Base-by-base conservation (phyloP, 1,139 yeast species). In the Scheffersomyces quercinus region DNA sequence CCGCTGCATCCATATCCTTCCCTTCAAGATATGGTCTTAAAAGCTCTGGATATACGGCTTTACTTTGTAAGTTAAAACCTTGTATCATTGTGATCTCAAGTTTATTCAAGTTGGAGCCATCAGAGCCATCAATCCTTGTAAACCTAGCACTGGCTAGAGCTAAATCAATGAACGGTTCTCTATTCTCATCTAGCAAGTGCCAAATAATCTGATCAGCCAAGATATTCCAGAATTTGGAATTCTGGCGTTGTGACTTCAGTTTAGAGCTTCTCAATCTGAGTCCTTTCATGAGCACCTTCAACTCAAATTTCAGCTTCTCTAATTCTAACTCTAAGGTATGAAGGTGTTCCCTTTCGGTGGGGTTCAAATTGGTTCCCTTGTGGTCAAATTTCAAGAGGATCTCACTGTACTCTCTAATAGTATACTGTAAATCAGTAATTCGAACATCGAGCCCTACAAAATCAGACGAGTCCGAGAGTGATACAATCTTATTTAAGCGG, bases 121-220 rank as follows among this genome's bases (percentile, higher is more conserved):
- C 79, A 15, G 71, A 63, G 3, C 74, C 62, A 51, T 84, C 89
- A 0, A 81, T 66, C 34, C 85, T 72, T 40, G 78, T 79, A 62
- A 82, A 89, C 31, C 71, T 70, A 3, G 88, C 79, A 35, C 77
- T 75, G 1, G 86, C 84, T 29, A 91, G 59, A 0, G 86, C 85
- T 48, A 90, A 72, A 60, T 87, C 95, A 46, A 88, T 63, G 54
- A 90, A 82, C 13, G 95, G 93, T 34, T 67, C 64, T 26, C 87
- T 67, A 5, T 75, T 61, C 10, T 80, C 81, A 42, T 79, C 82
- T 41, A 89, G 67, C 54, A 90, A 69, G 57, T 88, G 95, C 71
- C 91, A 72, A 40, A 83, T 79, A 28, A 89, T 72, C 53, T 85
- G 87, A 55, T 85, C 91, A 0, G 79, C 70, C 28, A 67, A 54